Evolutionary conservation across 2,329 filamentous ascomycete genomes (phyloP), one percentile per base, ranked within the genome.

Genomic region (Neofusicoccum sp.): DNA sequence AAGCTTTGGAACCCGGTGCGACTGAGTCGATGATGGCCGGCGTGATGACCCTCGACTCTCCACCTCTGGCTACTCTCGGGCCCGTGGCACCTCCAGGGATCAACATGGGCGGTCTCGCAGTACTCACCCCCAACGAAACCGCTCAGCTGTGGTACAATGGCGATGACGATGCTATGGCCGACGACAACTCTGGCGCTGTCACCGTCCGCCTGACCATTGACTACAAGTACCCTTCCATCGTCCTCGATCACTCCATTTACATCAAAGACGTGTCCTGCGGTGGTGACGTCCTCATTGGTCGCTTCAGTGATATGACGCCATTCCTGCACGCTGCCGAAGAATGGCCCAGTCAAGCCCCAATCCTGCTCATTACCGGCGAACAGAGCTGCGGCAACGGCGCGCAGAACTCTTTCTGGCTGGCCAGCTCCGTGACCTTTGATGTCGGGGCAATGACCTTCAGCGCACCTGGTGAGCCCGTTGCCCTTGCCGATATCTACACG

Each of bases 241-340:
- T 66, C 3, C 44, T 66, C 3, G 64, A 66, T 22, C 64, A 66
- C 43, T 63, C 64, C 33, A 56, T 43, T 12, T 64, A 63, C 29
- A 64, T 66, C 64, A 64, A 47, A 3, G 47, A 43, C 11, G 59
- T 64, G 9, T 59, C 60, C 9, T 66, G 64, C n/a, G 54, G 28
- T 6, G 37, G 8, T 8, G 39, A 41, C 11, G 29, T n/a, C 29
- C 54, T 45, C 3, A 56, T 33, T 9, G 59, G 64, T 28, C 39
- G 45, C 7, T 66, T 62, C 43, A 61, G 59, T n/a, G 54, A 63
- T 29, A 39, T 37, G 22, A 48, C 58, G 3, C 62, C 64, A 8
- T 61, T 59, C 28, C 29, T 56, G 5, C 63, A 64, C 34, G 63
- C 64, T 0, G 16, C 47, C 16, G 14, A 48, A 1, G 45, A 61